These are phyloP conservation scores for Physaria fendleri DNA, from an alignment of 345 rosid genomes.

Conservation along the genomic window DNA sequence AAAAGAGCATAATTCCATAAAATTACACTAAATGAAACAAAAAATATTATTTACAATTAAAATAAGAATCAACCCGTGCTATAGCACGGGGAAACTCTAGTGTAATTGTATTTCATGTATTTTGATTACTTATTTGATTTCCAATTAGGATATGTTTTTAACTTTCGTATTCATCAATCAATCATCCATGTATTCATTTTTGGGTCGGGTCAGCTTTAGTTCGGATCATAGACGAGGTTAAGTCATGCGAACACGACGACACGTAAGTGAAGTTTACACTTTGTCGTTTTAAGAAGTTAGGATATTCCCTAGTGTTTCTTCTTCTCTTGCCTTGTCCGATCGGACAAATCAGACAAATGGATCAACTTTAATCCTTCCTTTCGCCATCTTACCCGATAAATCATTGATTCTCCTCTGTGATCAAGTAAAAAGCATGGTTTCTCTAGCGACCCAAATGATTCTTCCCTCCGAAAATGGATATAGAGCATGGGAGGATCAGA, in stretches of 20 bases:
- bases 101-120: too few species aligned
- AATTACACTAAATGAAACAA: too few species aligned
- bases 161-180: too few species aligned
- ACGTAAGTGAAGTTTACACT: conserved; percentile 4
- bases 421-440: conserved; percentile 32
- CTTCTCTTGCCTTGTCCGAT: background rate
- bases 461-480: conserved; percentile 55
- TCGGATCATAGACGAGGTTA: background rate
- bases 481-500: conserved; percentile 73
- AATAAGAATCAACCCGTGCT: too few species aligned
- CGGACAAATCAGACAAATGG: conserved; percentile 5
- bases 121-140: too few species aligned
- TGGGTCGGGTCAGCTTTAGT: too few species aligned
- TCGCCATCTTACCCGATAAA: conserved; percentile 55
- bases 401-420: conserved; percentile 17
- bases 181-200: too few species aligned
- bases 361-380: conserved; percentile 38
- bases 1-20: too few species aligned
- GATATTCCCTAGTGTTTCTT: conserved; percentile 10
- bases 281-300: conserved; percentile 21
- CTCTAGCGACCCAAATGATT: conserved; percentile 39
- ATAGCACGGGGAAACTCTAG: too few species aligned
- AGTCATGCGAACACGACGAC: conserved; percentile 13
- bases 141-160: too few species aligned
- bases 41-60: too few species aligned